Evolutionary conservation across 371 early-diverging fungal genomes (phyloP), one percentile per base, ranked within the genome.

Genomic region (Apophysomyces elegans): DNA sequence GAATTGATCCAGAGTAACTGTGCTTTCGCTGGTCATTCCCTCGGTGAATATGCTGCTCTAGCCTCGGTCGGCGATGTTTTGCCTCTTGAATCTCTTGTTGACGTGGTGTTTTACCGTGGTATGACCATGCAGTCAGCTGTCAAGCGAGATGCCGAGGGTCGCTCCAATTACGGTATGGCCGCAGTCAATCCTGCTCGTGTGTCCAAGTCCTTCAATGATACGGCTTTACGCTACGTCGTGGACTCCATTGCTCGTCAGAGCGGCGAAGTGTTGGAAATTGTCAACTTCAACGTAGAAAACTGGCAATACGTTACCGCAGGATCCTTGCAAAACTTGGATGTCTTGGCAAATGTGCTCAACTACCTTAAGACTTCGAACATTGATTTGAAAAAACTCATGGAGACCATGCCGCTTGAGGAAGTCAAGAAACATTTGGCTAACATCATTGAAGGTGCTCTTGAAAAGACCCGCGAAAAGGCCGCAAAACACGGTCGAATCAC

Each of bases 61-160:
- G 90, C 94, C 36, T 87, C 98, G 26, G 91, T 97, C 56, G 96
- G 95, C 72, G 89, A 92, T 69, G 94, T 96, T 1, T 78, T 97
- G 61, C 89, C 93, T 21, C 87, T 96, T 66, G 93, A 94, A 72
- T 82, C 91, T 32, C 80, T 96, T 21, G 94, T 95, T 61, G 97
- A 97, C 70, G 92, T 97, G 57, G 94, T 93, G 45, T 97, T 98
- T 79, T 96, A 95, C 79, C 95, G 98, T 77, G 98, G 98, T 70
- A 91, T 97, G 92, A 95, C 94, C 18, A 97, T 98, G 97, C 97
- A 97, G 77, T 89, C 90, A 44, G 94, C 96, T 56, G 97, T 97
- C 39, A 85, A 88, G 60, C 93, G 97, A 64, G 95, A 96, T 70
- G 70, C 81, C 7, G 73, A 77, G 35, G 94, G 95, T 46, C 88